Evolutionary conservation across 805 yeast genomes (phyloP).

Genomic region (Candida golubevii): DNA sequence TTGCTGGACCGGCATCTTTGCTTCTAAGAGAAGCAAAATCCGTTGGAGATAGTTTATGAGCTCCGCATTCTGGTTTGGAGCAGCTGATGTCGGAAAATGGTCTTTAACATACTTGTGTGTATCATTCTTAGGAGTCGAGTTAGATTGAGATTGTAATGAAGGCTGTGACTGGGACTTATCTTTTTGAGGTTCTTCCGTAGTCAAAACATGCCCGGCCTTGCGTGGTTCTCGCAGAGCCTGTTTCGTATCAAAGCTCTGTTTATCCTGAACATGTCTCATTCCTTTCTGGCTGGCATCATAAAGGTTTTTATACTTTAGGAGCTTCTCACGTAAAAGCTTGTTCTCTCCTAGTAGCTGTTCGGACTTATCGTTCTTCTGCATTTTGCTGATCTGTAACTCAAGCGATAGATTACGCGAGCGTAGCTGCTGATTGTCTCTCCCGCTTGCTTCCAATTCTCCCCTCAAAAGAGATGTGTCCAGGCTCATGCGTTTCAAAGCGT

Average conservation of each 20-base stretch:
- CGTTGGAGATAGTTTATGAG: not conserved
- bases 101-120: not conserved
- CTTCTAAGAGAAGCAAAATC: not conserved
- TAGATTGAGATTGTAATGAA: no score
- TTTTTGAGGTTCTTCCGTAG: no score
- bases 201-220: no score
- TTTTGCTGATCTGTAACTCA: conserved; percentile 3
- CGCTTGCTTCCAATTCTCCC: conserved; percentile 10
- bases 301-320: conserved; percentile 32
- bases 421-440: conserved; percentile 1
- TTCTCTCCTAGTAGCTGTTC: conserved; percentile 25
- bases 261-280: no score
- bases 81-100: not conserved
- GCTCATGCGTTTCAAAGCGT: not conserved
- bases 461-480: conserved; percentile 2
- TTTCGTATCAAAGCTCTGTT: no score
- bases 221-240: no score
- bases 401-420: conserved; percentile 4
- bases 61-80: no score
- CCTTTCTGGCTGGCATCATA: conserved; percentile 17
- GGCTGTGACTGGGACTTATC: no score
- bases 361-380: conserved; percentile 7
- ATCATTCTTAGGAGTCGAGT: not conserved
- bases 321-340: conserved; percentile 28
- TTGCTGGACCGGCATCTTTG: no score